Base-by-base conservation (phyloP, 1,284 basidiomycete genomes). In the Ustilago loliicola region DNA sequence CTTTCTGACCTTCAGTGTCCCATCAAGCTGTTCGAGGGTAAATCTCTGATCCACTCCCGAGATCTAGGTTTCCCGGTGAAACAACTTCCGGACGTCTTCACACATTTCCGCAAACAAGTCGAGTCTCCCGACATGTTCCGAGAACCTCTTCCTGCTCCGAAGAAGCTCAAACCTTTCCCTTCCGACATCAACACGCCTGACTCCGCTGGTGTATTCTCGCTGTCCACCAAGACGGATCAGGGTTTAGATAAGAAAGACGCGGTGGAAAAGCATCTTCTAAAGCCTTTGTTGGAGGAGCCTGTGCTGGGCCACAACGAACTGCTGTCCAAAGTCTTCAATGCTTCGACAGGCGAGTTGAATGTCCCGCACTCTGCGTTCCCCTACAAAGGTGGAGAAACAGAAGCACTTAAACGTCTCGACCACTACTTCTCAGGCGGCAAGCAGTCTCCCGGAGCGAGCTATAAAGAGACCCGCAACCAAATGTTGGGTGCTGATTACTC, bases 41-140 rank as follows among this genome's bases (percentile, higher is more conserved):
- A 81, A 54, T 50, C 66, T 13, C 36, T 81, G 19, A 66, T 79
- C 42, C 69, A 76, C 21, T 67, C 72, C 11, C 23, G 42, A 27
- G 72, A 78, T 45, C 59, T 81, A 1, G 73, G 71, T 23, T 83
- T 83, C 32, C 61, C 76, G 13, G 59, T 84, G 30, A 70, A 71
- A 48, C 71, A 84, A 21, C 68, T 83, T 0, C 82, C 82, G 4
- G 80, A 84, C 56, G 79, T 84, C 8, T 84, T 82, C 38, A 84
- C 82, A 40, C 79, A 79, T 40, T 84, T 84, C 45, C 50, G 80
- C 15, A 84, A 84, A 64, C 79, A 78, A 42, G 79, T 84, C 19
- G 82, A 84, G 55, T 65, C 61, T 2, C 56, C 67, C 7, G 69
- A 69, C 13, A 81, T 82, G 70, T 83, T 71, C 38, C n/a, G 69